Percentiles rank a stretch among this genome's conserved stretches.
phyloP scores from a whole-genome alignment of 1,284 basidiomycete species.

The Puccinia hordei region DNA sequence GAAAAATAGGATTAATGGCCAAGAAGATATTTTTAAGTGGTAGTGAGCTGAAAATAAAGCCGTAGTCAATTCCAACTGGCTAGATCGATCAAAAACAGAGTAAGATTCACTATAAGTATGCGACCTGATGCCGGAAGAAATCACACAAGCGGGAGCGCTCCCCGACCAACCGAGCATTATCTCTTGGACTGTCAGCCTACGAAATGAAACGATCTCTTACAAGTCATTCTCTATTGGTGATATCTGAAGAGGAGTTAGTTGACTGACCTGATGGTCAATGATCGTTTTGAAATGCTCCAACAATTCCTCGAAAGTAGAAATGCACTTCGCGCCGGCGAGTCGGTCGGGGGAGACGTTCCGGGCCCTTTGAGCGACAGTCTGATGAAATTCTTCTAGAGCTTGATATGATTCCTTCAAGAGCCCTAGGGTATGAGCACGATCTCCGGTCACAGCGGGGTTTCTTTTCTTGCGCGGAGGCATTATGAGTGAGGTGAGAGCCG shows the following conservation, averaged over 20 bases:
- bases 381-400: constrained; percentile 19
- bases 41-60: constrained; percentile 15
- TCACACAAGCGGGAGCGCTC: constrained; percentile 7
- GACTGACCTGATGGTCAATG: constrained; percentile 29
- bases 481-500: not conserved
- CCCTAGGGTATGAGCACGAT: not conserved
- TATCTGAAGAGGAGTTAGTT: not conserved
- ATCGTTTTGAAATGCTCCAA: constrained; percentile 20
- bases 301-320: not conserved
- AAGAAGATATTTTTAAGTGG: constrained; percentile 39
- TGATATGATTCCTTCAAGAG: constrained; percentile 22
- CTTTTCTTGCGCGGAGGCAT: constrained; percentile 24
- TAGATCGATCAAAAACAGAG: not conserved
- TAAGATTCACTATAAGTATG: constrained; percentile 28
- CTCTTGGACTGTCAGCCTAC: not conserved
- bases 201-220: not conserved
- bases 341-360: not conserved
- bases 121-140: constrained; percentile 34
- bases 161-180: not conserved
- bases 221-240: not conserved
- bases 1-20: not conserved
- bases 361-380: not conserved
- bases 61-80: not conserved
- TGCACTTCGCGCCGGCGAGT: not conserved
- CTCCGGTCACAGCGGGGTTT: not conserved